Conservation (phyloP, 768 basidiomycete genomes). For the Saitozyma sp. region DNA sequence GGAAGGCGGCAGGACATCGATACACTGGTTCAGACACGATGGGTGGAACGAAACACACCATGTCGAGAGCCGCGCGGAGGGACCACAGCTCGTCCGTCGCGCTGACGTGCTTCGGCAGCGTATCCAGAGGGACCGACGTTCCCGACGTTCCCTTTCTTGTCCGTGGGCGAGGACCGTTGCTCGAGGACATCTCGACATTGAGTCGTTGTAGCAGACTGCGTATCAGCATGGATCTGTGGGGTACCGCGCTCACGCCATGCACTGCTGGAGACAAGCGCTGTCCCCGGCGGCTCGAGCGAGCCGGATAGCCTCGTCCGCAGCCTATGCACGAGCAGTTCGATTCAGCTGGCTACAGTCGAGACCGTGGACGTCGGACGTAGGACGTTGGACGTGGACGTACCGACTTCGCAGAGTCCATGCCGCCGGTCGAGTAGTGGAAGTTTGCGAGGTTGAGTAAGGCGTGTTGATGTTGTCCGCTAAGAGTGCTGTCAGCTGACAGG, state of each 20-base stretch:
- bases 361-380: not conserved
- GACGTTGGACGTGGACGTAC: constrained; percentile 21
- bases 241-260: constrained; percentile 36
- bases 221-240: constrained; percentile 4
- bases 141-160: no score
- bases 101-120: constrained; percentile 23
- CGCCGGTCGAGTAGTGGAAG: constrained; percentile 46
- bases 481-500: not conserved
- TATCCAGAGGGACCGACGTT: no score
- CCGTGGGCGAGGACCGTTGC: no score
- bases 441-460: constrained; percentile 51
- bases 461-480: constrained; percentile 51
- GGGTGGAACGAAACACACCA: constrained; percentile 26
- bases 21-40: no score
- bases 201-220: constrained; percentile 12
- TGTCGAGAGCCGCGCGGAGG: constrained; percentile 41
- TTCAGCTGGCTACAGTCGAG: not conserved
- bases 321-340: constrained; percentile 10
- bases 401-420: constrained; percentile 36
- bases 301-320: constrained; percentile 48
- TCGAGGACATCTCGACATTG: not conserved
- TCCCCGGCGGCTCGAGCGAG: constrained; percentile 50
- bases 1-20: no score
- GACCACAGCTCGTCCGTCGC: constrained; percentile 47
- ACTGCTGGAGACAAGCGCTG: constrained; percentile 45